These are phyloP conservation scores for Blastocystis sp. DNA, from an alignment of 352 stramenopile genomes.

Conservation along the genomic window DNA sequence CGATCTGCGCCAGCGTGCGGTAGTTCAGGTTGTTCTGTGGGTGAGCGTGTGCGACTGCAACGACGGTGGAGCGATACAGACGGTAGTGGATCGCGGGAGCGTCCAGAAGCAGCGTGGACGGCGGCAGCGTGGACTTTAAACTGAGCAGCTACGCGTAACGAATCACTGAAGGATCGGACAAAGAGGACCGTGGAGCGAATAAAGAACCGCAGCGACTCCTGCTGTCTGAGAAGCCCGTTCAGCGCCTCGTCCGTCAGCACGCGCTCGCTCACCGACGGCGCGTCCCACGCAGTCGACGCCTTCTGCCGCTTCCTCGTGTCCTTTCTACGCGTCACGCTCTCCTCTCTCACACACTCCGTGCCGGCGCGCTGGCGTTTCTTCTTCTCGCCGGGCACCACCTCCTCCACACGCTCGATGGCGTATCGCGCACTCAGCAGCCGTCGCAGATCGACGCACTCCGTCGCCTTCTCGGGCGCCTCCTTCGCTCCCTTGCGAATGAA, in stretches of 20 bases:
- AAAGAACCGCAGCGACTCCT: background rate
- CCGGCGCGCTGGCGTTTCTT: background rate
- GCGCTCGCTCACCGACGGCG: background rate
- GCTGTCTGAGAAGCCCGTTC: background rate
- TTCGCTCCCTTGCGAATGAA: background rate
- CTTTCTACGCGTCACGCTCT: background rate
- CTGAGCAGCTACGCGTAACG: background rate
- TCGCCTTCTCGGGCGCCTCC: background rate
- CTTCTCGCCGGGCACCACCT: background rate
- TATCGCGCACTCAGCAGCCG: background rate
- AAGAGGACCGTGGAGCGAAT: background rate
- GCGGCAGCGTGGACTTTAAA: constrained; percentile 6
- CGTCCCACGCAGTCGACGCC: background rate
- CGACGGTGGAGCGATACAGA: background rate
- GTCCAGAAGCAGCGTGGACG: background rate
- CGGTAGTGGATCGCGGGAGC: background rate
- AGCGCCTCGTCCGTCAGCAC: background rate
- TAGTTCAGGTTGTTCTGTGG: constrained; percentile 20
- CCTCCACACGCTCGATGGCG: background rate
- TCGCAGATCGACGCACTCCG: background rate
- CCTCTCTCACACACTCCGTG: background rate
- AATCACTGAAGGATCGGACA: background rate
- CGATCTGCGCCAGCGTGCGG: background rate
- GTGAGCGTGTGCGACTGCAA: background rate
- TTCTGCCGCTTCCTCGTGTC: background rate